These are phyloP conservation scores for Alternaria dauci DNA, from an alignment of 2,329 filamentous ascomycete genomes.

Conservation along the genomic window DNA sequence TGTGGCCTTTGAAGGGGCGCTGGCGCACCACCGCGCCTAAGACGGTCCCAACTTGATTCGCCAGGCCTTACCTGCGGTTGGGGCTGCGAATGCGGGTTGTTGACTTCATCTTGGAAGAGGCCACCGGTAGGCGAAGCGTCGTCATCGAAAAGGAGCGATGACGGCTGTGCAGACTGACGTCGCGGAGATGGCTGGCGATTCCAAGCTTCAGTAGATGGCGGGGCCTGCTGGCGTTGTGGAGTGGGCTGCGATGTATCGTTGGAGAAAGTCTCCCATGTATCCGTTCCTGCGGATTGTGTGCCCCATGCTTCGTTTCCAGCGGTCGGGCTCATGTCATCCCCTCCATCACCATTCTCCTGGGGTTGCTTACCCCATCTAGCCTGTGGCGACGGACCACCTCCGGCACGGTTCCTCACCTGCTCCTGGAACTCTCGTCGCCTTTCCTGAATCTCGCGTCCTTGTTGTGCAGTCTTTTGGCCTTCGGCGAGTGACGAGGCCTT, in stretches of 20 bases:
- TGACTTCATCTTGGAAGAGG: slow-evolving; percentile 44
- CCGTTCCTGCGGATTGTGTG: slow-evolving; percentile 9
- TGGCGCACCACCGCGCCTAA: slow-evolving; percentile 48
- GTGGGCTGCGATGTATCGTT: slow-evolving; percentile 17
- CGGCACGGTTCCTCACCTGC: slow-evolving; percentile 28
- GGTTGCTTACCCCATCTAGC: slow-evolving; percentile 38
- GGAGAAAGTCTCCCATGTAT: slow-evolving; percentile 28
- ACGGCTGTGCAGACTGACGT: slow-evolving; percentile 15
- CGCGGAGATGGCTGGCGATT: slow-evolving; percentile 15
- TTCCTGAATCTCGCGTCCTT: slow-evolving; percentile 29
- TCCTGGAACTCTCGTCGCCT: slow-evolving; percentile 31
- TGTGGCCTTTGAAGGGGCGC: slow-evolving; percentile 21
- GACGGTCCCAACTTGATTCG: slow-evolving; percentile 56
- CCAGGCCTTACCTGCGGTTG: slow-evolving; percentile 31
- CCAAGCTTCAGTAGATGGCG: slow-evolving; percentile 11
- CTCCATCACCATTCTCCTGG: slow-evolving; percentile 33
- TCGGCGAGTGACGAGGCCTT: slow-evolving; percentile 34
- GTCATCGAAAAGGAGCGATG: slow-evolving; percentile 34
- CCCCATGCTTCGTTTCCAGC: slow-evolving; percentile 50
- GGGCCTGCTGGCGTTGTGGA: slow-evolving; percentile 19
- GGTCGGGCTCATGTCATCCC: slow-evolving; percentile 56
- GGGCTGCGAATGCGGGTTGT: slow-evolving; percentile 15
- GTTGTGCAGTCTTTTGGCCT: slow-evolving; percentile 17
- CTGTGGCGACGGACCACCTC: slow-evolving; percentile 50
- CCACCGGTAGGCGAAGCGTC: slow-evolving; percentile 51